These are phyloP conservation scores for Sugiyamaella smithiae DNA, from an alignment of 805 yeast genomes.

Conservation along the genomic window DNA sequence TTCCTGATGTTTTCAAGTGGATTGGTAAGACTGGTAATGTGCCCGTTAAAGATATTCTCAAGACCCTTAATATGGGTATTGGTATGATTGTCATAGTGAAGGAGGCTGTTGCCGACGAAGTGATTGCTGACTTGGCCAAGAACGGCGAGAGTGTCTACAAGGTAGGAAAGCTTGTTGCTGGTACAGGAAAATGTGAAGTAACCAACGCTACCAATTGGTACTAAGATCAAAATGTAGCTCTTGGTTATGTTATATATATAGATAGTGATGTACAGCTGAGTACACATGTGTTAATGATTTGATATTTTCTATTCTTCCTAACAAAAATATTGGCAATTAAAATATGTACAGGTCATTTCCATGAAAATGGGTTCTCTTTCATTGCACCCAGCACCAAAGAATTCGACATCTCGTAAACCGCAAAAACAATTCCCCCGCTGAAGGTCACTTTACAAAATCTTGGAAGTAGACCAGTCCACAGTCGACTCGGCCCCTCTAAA, in stretches of 20 bases:
- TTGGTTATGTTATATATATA: neutral
- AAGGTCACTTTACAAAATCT: constrained; percentile 67
- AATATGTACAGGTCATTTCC: constrained; percentile 21
- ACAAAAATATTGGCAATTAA: no score
- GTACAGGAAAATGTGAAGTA: constrained; percentile 40
- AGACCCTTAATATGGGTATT: constrained; percentile 93
- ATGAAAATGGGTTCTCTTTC: constrained; percentile 40
- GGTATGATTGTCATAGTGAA: constrained; percentile 93
- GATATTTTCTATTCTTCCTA: no score
- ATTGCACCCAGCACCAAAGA: constrained; percentile 40
- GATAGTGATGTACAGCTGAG: no score
- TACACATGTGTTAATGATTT: no score
- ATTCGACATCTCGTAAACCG: constrained; percentile 59
- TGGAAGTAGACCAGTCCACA: constrained; percentile 47
- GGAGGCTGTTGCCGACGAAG: constrained; percentile 58
- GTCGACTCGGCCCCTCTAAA: constrained; percentile 40
- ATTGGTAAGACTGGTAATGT: constrained; percentile 88
- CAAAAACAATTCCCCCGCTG: constrained; percentile 66
- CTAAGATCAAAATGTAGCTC: constrained; percentile 16
- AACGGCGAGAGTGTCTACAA: constrained; percentile 74
- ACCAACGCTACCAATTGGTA: constrained; percentile 35
- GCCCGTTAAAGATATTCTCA: constrained; percentile 77
- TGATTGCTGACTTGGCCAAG: constrained; percentile 49
- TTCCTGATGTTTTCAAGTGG: constrained; percentile 92
- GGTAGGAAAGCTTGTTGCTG: constrained; percentile 57